Evolutionary conservation across 495 filamentous ascomycete genomes (phyloP), one percentile per base, ranked within the genome.

Genomic region (Physcia stellaris): DNA sequence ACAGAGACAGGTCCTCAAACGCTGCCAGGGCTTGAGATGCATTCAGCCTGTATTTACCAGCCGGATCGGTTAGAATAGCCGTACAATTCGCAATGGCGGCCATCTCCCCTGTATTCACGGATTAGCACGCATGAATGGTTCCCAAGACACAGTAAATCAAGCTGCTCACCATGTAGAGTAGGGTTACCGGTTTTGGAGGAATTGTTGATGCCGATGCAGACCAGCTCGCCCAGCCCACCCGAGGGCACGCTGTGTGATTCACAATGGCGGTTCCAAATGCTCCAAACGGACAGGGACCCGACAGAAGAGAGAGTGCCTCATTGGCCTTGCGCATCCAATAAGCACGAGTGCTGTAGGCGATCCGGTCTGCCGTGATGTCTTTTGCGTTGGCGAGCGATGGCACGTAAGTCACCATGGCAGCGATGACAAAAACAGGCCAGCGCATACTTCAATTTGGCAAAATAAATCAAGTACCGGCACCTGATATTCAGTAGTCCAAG

Each of bases 221-320:
- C 46, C 0, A 70, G 50, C n/a, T 66, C 50, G 6, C 67, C 64
- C 6, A 55, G 35, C 1, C 38, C 46, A 18, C 50, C 41, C n/a
- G n/a, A n/a, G n/a, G n/a, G n/a, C n/a, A n/a, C 7, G 61, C 64
- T 28, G 70, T 68, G 52, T 75, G 26, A 13, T 28, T 75, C 4
- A 73, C 70, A 40, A 75, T 64, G 12, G 63, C 64, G 6, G 60
- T 57, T 1, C 62, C 68, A 49, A 73, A 75, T 2, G 68, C 58
- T 15, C 57, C 60, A 40, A 59, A 65, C 0, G 63, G 64, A 42
- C 68, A 75, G 1, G 68, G 64, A 11, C 40, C 44, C 27, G 26
- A 38, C 11, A 60, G 42, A 21, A 55, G 43, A 12, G 22, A 16
- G n/a, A 72, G 56, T 7, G 63, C 66, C 4, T 56, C 34, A 28